Base-by-base conservation (phyloP, 2,329 filamentous ascomycete species). In the Fusarium udum region DNA sequence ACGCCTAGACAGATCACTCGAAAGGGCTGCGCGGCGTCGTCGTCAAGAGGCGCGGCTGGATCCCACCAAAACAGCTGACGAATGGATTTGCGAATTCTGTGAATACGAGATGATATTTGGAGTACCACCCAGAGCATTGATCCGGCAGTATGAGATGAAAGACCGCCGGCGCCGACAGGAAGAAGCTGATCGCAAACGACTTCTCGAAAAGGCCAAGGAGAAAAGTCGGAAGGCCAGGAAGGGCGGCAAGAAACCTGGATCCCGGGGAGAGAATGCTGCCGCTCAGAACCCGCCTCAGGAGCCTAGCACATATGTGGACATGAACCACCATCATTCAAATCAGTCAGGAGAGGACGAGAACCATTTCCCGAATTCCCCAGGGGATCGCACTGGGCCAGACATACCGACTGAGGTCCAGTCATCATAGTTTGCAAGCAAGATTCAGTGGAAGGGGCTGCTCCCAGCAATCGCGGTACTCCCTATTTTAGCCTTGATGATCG, bases 11-110 rank as follows among this genome's bases (percentile, higher is more conserved):
- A 93, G 92, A 79, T 90, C 95, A 53, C 93, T 96, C 73, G 86
- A 89, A 4, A 83, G 90, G 69, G 94, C 95, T 65, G 95, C 94
- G 32, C 90, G 91, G 31, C 90, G 94, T 73, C 92, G 96, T 12
- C 92, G 92, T 67, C 89, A 93, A 77, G 92, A 93, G 73, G 88
- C 90, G 64, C 97, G 96, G 80, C 90, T 90, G 77, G 91, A 93
- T 77, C 92, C 93, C 4, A 92, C 93, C 4, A 83, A 84, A 37
- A 75, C 77, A 4, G 92, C 94, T 73, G 93, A 97, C 69, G 89
- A 95, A 57, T 98, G 95, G 93, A 95, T 98, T 52, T 99, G 96
- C 83, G 94, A 98, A 79, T 98, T 98, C 80, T 99, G 96, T 85
- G 96, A 99, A 82, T 99, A 98, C 80, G 95, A 98, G 83, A 90